Base-by-base conservation (phyloP, 768 basidiomycete species). In the Butyriboletus loyo region DNA sequence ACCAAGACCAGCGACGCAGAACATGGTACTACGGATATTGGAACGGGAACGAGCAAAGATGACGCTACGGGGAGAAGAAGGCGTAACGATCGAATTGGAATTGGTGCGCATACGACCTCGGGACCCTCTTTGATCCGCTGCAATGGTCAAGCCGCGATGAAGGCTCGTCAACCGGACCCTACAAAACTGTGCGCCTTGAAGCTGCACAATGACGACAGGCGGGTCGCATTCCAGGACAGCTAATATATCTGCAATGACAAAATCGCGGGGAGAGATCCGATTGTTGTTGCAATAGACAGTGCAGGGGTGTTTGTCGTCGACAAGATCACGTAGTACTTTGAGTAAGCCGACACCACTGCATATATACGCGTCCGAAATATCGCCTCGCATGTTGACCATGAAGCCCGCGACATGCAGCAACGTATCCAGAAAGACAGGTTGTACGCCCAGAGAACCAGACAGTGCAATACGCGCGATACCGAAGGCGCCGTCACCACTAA, bases 331-430 rank as follows among this genome's bases (percentile, higher is more conserved):
- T 1, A 86, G 59, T 6, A 82, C 60, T 50, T 76, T 75, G 37
- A 85, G 70, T 6, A 72, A 61, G 15, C 74, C 78, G 28, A 87
- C 72, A 22, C 77, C 73, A 27, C 69, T 77, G 72, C 87, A 89
- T 49, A 90, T 84, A 63, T 79, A 85, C 1, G 77, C 83, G 48
- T 86, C 78, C 25, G 78, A 70, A 24, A 72, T 49, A 10, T 70
- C 66, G 8, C 77, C 79, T 36, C 75, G 77, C 60, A 82, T 63
- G 64, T 89, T 90, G 24, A 81, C 77, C 31, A 88, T 69, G 66
- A 89, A 87, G 4, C 88, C 88, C 0, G 86, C 81, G 34, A 80
- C 75, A 52, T 89, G 88, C 28, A 88, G 70, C 28, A 89, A 70
- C 0, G 84, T 81, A 56, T 89, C 87, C 52, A 80, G 70, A 67